Evolutionary conservation across 2,329 filamentous ascomycete genomes (phyloP), one percentile per base, ranked within the genome.

Genomic region (Incumbomyces lentus): DNA sequence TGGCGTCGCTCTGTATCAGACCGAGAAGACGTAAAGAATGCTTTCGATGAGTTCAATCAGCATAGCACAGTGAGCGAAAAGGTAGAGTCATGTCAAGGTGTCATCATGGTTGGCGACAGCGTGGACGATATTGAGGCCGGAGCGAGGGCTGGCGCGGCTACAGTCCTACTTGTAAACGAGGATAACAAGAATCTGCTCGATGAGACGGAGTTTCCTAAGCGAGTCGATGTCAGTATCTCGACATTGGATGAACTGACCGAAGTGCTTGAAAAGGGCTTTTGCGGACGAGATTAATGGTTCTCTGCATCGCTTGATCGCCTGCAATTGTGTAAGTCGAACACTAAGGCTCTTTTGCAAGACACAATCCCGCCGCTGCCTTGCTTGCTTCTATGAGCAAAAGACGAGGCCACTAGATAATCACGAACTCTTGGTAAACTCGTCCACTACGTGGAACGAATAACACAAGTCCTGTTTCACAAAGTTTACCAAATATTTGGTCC

Each of bases 71-170:
- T 48, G 50, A 2, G 73, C 95, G 2, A 67, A 68, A 43, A 92
- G 48, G 35, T 36, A 29, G 26, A 38, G 30, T 39, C 52, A 22
- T 55, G 55, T 12, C 45, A 50, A 12, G 46, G 46, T 8, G 40
- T 52, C 26, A 40, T 51, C 44, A 44, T 58, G 70, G 69, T 73
- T 17, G 85, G 85, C 3, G 85, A 90, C 61, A 88, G 82, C 13
- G 79, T 94, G 46, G 92, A 96, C 62, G 92, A 98, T 62, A 93
- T 96, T 79, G 85, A 82, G 6, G 87, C 90, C 1, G 90, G 92
- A 0, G 76, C 82, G 49, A 73, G 72, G 44, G 90, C 90, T 0
- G 90, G 90, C 1, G 86, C 89, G 1, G 84, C 87, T 30, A 96
- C 92, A 0, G 88, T 96, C n/a, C 61, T 96, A 60, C 70, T 98